phyloP scores from a whole-genome alignment of 2,329 filamentous ascomycete genomes.

The Colletotrichum orbiculare region DNA sequence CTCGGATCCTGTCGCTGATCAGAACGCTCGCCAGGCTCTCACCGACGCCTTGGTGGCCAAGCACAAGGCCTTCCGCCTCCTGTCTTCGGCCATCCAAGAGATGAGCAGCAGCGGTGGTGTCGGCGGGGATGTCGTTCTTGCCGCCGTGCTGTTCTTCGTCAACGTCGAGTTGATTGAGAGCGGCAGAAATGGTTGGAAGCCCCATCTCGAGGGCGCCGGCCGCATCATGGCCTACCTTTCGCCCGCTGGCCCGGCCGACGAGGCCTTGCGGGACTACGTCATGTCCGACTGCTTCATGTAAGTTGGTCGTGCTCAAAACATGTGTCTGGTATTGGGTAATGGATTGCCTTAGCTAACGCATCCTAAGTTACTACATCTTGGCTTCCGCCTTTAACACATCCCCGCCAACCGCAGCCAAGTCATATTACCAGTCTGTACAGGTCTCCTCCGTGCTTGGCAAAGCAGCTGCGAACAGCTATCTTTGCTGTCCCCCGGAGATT shows the following conservation, averaged over 20 bases:
- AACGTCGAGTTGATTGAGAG: conserved; percentile 63
- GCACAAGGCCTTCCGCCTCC: conserved; percentile 55
- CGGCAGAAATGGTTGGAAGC: conserved; percentile 58
- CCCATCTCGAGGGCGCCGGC: conserved; percentile 58
- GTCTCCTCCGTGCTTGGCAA: conserved; percentile 51
- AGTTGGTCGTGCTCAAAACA: conserved; percentile 32
- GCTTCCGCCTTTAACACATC: conserved; percentile 56
- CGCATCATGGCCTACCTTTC: conserved; percentile 55
- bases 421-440: conserved; percentile 50
- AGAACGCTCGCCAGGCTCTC: conserved; percentile 45
- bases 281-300: conserved; percentile 61
- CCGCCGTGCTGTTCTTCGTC: conserved; percentile 61
- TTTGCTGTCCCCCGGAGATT: conserved; percentile 58
- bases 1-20: conserved; percentile 39
- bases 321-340: conserved; percentile 9
- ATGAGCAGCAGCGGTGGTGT: conserved; percentile 44
- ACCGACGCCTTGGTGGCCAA: conserved; percentile 59
- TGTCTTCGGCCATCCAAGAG: conserved; percentile 52
- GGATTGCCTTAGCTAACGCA: conserved; percentile 14
- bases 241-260: conserved; percentile 46
- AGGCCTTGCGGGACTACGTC: conserved; percentile 55
- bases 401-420: conserved; percentile 42
- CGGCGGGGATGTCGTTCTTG: conserved; percentile 54
- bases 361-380: conserved; percentile 56
- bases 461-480: conserved; percentile 57